Base-by-base conservation (phyloP, 1,284 basidiomycete species). In the Melampsora abietis-canadensis region DNA sequence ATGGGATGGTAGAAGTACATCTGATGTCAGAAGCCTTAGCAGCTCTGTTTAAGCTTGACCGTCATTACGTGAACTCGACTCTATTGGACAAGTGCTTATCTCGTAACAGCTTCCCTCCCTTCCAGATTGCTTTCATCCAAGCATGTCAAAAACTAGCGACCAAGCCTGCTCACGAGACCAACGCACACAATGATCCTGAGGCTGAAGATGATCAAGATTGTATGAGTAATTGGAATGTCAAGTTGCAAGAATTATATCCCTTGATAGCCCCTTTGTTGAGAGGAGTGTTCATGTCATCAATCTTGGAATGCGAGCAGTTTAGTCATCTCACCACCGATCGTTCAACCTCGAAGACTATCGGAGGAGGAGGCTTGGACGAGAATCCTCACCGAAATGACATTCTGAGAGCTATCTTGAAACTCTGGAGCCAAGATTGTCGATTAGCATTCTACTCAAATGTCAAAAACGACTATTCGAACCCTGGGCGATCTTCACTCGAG, bases 41-140 rank as follows among this genome's bases (percentile, higher is more conserved):
- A 40, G 78, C 80, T 8, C 76, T 80, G n/a, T 81, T 78, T 76
- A 78, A 78, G 17, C 77, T 81, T n/a, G 80, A 81, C 63, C 79
- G 72, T 17, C 57, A 67, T 21, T 75, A 66, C 44, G 65, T 75
- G 31, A 46, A 67, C 37, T 34, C 54, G n/a, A 63, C 72, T 30
- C 59, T 75, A 14, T 40, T 75, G 1, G 72, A 75, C 34, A 75
- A 75, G 21, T 75, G 72, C 54, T 59, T 75, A 6, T 75, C 72
- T 27, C 72, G 57, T 0, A 66, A 62, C 37, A 75, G 72, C 30
- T 75, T 67, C 40, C 64, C 59, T 14, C 72, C 64, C 30, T 75
- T 75, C 37, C 72, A 75, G 59, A 67, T 75, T 59, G 72, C 72
- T 27, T 75, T 75, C 46, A 75, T 75, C 8, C 72, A 75, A 54